phyloP scores from a whole-genome alignment of 1,139 yeast genomes.

The Taiozyma sp. region DNA sequence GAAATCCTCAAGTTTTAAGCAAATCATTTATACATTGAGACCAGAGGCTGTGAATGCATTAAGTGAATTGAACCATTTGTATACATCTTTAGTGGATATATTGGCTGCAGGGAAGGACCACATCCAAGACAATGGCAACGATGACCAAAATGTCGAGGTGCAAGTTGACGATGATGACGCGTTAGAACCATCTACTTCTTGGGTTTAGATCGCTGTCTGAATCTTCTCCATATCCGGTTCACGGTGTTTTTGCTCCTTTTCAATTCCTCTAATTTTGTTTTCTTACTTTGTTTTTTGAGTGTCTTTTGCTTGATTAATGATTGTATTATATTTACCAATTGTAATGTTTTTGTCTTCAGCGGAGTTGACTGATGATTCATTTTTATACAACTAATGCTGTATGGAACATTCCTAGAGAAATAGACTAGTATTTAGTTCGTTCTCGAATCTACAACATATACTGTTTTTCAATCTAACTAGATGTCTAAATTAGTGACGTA shows the following conservation, averaged over 20 bases:
- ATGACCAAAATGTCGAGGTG: conserved; percentile 1
- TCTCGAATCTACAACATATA: background rate
- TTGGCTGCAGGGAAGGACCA: conserved; percentile 20
- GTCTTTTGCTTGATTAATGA: background rate
- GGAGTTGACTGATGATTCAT: background rate
- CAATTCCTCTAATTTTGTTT: background rate
- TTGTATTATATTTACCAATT: background rate
- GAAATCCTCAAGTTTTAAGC: conserved; percentile 49
- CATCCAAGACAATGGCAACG: background rate
- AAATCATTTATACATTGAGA: conserved; percentile 44
- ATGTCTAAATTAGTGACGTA: background rate
- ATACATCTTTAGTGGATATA: conserved; percentile 44
- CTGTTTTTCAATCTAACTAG: background rate
- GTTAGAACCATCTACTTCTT: conserved; percentile 1
- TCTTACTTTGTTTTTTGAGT: background rate
- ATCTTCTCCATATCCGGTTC: background rate
- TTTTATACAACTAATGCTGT: background rate
- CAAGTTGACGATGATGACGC: conserved; percentile 6
- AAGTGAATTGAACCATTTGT: conserved; percentile 41
- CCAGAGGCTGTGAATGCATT: conserved; percentile 45
- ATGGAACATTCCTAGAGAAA: background rate
- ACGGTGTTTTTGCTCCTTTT: background rate
- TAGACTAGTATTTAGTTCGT: background rate
- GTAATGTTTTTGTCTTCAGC: background rate
- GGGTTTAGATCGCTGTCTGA: background rate